Evolutionary conservation across 2,329 filamentous ascomycete genomes (phyloP).

Genomic region (Cercospora citrullina): DNA sequence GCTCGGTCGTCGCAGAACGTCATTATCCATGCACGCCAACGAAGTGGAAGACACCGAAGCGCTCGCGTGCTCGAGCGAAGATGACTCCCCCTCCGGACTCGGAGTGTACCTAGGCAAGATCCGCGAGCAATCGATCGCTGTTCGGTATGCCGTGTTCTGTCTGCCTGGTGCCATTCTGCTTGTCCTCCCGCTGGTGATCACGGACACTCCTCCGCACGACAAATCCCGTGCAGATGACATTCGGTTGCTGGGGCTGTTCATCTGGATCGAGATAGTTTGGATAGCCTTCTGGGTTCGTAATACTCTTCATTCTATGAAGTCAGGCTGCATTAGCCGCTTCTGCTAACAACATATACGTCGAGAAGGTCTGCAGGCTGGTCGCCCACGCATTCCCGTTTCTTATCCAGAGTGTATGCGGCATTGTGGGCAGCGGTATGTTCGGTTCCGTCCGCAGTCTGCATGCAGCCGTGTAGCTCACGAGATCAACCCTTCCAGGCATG

Average conservation of each 20-base stretch:
- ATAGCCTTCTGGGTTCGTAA: conserved; percentile 58
- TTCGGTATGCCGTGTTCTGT: conserved; percentile 67
- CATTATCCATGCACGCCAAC: background rate
- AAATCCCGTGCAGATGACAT: conserved; percentile 37
- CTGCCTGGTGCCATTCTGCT: conserved; percentile 62
- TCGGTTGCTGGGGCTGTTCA: conserved; percentile 61
- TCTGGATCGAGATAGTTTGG: conserved; percentile 70
- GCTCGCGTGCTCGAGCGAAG: conserved; percentile 44
- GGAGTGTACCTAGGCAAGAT: conserved; percentile 66
- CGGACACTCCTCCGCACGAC: conserved; percentile 29
- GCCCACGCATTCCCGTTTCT: conserved; percentile 60
- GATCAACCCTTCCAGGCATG: conserved; percentile 41
- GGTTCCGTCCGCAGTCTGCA: background rate
- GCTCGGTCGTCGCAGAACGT: conserved; percentile 14
- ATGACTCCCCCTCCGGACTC: conserved; percentile 63
- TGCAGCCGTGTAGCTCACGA: background rate
- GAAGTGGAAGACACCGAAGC: conserved; percentile 12
- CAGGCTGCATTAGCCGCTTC: background rate
- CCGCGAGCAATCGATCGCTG: conserved; percentile 62
- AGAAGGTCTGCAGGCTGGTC: conserved; percentile 59
- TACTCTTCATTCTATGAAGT: background rate
- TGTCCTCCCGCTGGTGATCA: conserved; percentile 61
- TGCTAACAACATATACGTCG: background rate
- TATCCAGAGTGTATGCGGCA: conserved; percentile 69
- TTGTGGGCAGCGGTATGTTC: conserved; percentile 61